phyloP scores from a whole-genome alignment of 2,329 filamentous ascomycete species.

The Dactylellina cionopaga region DNA sequence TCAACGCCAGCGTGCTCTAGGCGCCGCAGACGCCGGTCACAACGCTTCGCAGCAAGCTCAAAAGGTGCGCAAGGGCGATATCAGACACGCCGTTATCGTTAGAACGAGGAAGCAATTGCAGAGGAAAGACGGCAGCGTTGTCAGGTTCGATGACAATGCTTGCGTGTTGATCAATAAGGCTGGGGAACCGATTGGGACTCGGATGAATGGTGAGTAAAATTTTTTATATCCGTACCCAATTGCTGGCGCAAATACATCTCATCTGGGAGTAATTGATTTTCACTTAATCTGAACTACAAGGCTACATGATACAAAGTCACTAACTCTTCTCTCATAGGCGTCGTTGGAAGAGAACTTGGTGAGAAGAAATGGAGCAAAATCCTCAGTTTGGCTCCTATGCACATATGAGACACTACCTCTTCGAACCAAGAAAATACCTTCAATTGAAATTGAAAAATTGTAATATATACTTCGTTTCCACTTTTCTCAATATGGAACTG shows the following conservation, averaged over 20 bases:
- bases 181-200: conserved; percentile 91
- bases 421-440: no score
- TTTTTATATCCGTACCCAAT: neutral
- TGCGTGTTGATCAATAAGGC: conserved; percentile 97
- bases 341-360: conserved; percentile 88
- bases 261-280: no score
- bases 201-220: conserved; percentile 75
- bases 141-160: conserved; percentile 97
- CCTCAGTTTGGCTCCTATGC: conserved; percentile 88
- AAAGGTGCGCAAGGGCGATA: conserved; percentile 96
- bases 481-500: no score
- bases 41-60: conserved; percentile 76
- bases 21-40: conserved; percentile 66
- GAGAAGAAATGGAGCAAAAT: conserved; percentile 99
- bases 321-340: conserved; percentile 65
- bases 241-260: no score
- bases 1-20: conserved; percentile 88
- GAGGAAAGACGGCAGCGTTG: conserved; percentile 85
- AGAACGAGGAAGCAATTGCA: conserved; percentile 88
- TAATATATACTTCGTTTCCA: conserved; percentile 21
- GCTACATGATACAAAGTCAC: no score
- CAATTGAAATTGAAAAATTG: no score
- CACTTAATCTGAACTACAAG: no score
- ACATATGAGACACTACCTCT: conserved; percentile 66
- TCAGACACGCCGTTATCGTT: conserved; percentile 94